Conservation (phyloP, 2,329 filamentous ascomycete genomes). For the Xylaria sp. region DNA sequence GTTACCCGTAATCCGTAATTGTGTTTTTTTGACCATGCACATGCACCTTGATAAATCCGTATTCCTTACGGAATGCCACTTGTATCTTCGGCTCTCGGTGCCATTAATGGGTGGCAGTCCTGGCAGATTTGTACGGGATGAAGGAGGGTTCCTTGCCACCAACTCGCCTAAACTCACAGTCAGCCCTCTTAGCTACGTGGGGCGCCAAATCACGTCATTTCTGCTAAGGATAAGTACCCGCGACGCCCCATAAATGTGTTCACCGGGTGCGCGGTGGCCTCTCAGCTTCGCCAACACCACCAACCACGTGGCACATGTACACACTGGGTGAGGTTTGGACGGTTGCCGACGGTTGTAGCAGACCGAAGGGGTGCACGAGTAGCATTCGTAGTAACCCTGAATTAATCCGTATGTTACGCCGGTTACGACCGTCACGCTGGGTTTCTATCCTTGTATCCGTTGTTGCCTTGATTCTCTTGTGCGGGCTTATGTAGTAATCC, state of each 20-base stretch:
- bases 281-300: not conserved
- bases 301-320: not conserved
- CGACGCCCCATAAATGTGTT: not conserved
- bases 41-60: too few relatives aligned
- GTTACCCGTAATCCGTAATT: too few relatives aligned
- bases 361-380: not conserved
- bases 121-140: not conserved
- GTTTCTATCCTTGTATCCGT: not conserved
- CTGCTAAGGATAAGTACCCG: slow-evolving; percentile 8
- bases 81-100: too few relatives aligned
- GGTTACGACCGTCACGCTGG: not conserved
- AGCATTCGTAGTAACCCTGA: not conserved
- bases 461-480: too few relatives aligned
- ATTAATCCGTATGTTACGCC: not conserved
- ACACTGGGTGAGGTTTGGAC: too few relatives aligned
- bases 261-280: not conserved
- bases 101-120: not conserved
- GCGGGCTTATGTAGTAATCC: too few relatives aligned
- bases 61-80: too few relatives aligned
- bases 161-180: not conserved
- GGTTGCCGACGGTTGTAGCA: not conserved
- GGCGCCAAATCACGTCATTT: slow-evolving; percentile 28
- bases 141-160: not conserved
- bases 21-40: too few relatives aligned
- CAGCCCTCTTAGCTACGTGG: slow-evolving; percentile 2